phyloP scores from a whole-genome alignment of 2,329 filamentous ascomycete genomes.

The Trichoderma endophyticum region DNA sequence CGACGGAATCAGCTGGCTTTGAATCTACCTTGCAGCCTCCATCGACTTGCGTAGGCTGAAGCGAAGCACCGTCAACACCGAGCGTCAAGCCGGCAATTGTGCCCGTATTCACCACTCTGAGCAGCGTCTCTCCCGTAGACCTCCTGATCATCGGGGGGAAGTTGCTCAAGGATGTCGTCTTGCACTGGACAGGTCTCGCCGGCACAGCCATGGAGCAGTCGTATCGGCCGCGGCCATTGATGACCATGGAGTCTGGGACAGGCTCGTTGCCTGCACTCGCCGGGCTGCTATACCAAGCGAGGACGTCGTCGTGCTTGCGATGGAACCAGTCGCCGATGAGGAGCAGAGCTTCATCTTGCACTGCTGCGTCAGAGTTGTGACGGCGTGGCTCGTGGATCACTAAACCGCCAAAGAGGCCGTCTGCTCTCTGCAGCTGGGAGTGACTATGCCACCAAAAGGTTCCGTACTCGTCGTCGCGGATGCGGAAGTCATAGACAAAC shows the following conservation, averaged over 20 bases:
- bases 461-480: conserved; percentile 53
- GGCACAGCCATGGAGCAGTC: conserved; percentile 31
- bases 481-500: conserved; percentile 55
- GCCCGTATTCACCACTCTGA: conserved; percentile 27
- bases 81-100: conserved; percentile 25
- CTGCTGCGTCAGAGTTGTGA: conserved; percentile 33
- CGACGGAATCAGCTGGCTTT: conserved; percentile 20
- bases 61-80: conserved; percentile 22
- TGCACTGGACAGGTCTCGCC: conserved; percentile 26
- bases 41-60: conserved; percentile 25
- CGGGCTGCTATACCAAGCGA: conserved; percentile 29
- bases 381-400: conserved; percentile 52
- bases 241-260: conserved; percentile 32
- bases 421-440: conserved; percentile 44
- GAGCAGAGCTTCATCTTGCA: conserved; percentile 53
- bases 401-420: conserved; percentile 58
- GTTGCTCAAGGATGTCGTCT: not conserved
- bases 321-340: conserved; percentile 43
- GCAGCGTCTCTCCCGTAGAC: conserved; percentile 13
- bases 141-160: conserved; percentile 21
- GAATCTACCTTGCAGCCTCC: conserved; percentile 23
- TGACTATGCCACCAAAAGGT: conserved; percentile 61
- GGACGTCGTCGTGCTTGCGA: conserved; percentile 38
- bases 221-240: conserved; percentile 35
- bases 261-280: conserved; percentile 42